Evolutionary conservation across 192 early-diverging fungal genomes (phyloP), one percentile per base, ranked within the genome.

Genomic region (Umbelopsis ramanniana): DNA sequence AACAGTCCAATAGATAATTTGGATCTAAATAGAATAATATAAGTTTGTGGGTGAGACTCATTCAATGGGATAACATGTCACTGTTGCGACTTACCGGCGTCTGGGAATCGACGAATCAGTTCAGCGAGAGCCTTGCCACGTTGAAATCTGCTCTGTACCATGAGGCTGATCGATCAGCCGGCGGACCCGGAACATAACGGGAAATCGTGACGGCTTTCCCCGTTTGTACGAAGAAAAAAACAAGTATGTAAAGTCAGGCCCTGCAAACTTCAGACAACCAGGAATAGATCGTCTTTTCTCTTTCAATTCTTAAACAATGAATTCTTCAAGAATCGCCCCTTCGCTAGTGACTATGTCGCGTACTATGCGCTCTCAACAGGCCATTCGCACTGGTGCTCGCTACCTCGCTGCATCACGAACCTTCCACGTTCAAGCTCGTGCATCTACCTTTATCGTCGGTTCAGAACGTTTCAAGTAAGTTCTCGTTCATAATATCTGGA

Each of bases 1-100:
- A 37, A 72, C 81, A 82, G 40, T 73, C 48, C 52, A 46, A 38
- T 57, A 82, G 76, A 35, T 82, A 82, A 23, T 68, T 72, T 19
- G 68, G 77, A 76, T 82, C 81, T 80, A 68, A 4, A 50, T 26
- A 60, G 14, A 53, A 54, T 17, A 40, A 46, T 6, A 52, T n/a
- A 52, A 23, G 9, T 17, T 23, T 5, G n/a, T 24, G 4, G 22
- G n/a, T 52, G 23, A 23, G 4, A 2, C 6, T n/a, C n/a, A 9
- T 6, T 23, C n/a, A 52, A 23, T 21, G 52, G 7, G n/a, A 26
- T 35, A 10, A 46, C 12, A 47, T 46, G 17, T n/a, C n/a, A n/a
- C n/a, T 45, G 22, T 6, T 43, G 53, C 8, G 8, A 29, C 46
- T 24, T 67, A 73, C 72, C 72, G 22, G 72, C 72, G 29, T 73